Conservation (phyloP, 352 stramenopile genomes). For the Saprolegnia diclina region DNA sequence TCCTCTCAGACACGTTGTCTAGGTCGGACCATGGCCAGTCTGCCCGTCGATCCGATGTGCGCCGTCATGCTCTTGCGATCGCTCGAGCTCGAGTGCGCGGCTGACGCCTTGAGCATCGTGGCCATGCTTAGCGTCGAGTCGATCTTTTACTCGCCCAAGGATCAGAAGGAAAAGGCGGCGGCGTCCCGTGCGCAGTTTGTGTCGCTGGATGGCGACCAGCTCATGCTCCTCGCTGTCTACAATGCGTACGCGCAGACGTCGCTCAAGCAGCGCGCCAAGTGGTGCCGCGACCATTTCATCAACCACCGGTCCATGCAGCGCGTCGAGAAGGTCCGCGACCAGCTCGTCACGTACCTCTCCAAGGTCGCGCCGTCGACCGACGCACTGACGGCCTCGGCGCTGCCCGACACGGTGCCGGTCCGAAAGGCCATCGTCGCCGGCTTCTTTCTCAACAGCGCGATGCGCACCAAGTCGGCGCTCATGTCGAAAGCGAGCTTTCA, state of each 20-base stretch:
- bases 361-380: slow-evolving; percentile 49
- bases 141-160: slow-evolving; percentile 81
- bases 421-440: slow-evolving; percentile 81
- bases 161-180: slow-evolving; percentile 79
- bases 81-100: slow-evolving; percentile 64
- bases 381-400: slow-evolving; percentile 45
- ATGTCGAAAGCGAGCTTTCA: slow-evolving; percentile 80
- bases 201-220: slow-evolving; percentile 78
- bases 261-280: slow-evolving; percentile 77
- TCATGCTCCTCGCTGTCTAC: slow-evolving; percentile 80
- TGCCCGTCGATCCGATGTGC: slow-evolving; percentile 86
- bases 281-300: slow-evolving; percentile 83
- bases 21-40: slow-evolving; percentile 68
- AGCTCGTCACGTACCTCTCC: slow-evolving; percentile 65
- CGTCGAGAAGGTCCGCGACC: slow-evolving; percentile 73
- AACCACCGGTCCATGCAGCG: slow-evolving; percentile 77
- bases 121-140: slow-evolving; percentile 88
- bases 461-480: slow-evolving; percentile 71
- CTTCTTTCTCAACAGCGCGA: slow-evolving; percentile 86
- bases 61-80: slow-evolving; percentile 83
- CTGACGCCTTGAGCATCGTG: slow-evolving; percentile 81
- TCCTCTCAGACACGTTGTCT: not conserved
- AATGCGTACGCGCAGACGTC: slow-evolving; percentile 67
- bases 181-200: slow-evolving; percentile 73
- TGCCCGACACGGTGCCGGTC: slow-evolving; percentile 76